Evolutionary conservation across 768 basidiomycete species (phyloP), one percentile per base, ranked within the genome.

Genomic region (Tulasnella sp.): DNA sequence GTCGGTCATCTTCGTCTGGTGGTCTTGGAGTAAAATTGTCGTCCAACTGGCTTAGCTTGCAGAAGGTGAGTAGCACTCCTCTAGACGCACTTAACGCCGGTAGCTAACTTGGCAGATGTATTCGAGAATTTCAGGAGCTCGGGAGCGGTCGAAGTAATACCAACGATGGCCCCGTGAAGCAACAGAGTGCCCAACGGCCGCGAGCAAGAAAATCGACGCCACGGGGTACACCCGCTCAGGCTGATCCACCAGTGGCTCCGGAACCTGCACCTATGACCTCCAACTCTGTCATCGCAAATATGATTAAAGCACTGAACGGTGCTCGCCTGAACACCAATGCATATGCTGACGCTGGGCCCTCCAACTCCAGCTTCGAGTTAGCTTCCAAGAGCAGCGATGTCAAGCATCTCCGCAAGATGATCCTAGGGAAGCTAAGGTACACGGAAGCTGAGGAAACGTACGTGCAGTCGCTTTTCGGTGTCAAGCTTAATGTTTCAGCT

Each of bases 11-110:
- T n/a, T n/a, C 52, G 26, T 59, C 52, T 5, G 26, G 52, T 22
- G 52, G 8, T 32, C 0, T 29, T 5, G 52, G 22, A 44, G 69
- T 47, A 32, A 52, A 44, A 62, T 40, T 70, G 35, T 88, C 87
- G 12, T 84, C 86, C 62, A 89, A 89, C 77, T 89, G 88, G 88
- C 76, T 86, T 17, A 82, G 84, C 0, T 77, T 89, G 59, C 82
- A 84, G 75, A 85, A 86, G 79, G 88, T 87, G 67, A 40, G 79
- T 67, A 64, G 26, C 19, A 74, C 42, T 11, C 65, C 17, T 66
- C 22, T 7, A 37, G 40, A 36, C 47, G 37, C 35, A 39, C 8
- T 34, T 37, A 14, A 35, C 47, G 63, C 35, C 71, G 62, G 73
- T 72, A 71, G 39, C 64, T 32, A 67, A 52, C 36, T 17, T 17